These are phyloP conservation scores for Tritrichomonas foetus DNA, from an alignment of 208 protist genomes.

Conservation along the genomic window DNA sequence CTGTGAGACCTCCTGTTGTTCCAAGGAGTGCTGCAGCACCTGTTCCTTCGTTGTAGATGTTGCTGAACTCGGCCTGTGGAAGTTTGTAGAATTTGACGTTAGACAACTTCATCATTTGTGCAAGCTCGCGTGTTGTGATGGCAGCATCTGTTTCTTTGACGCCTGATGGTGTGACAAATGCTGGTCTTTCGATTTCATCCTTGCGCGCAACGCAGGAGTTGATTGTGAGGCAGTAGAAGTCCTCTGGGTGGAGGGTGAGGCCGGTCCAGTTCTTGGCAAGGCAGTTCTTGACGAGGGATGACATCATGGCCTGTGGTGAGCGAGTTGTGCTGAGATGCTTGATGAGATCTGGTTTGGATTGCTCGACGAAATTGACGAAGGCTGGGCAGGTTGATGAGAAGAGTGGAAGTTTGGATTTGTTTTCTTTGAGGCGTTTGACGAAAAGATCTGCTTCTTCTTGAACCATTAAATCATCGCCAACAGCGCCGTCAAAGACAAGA, in stretches of 20 bases:
- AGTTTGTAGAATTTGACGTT: not conserved
- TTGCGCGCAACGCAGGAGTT: not conserved
- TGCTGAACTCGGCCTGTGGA: not conserved
- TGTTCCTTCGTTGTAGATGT: not conserved
- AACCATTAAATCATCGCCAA: not conserved
- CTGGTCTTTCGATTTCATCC: not conserved
- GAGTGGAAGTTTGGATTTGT: conserved; percentile 47
- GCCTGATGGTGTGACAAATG: not conserved
- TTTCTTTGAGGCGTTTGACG: conserved; percentile 37
- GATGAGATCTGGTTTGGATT: conserved; percentile 53
- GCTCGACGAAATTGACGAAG: conserved; percentile 57
- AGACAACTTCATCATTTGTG: not conserved
- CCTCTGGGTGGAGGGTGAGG: too few species aligned
- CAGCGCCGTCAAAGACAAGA: not conserved
- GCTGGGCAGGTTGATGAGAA: conserved; percentile 56
- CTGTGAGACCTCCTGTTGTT: conserved; percentile 55
- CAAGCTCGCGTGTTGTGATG: not conserved
- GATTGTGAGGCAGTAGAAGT: not conserved
- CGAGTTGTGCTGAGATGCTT: conserved; percentile 52
- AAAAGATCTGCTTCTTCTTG: conserved; percentile 46
- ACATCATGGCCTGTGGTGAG: conserved; percentile 53
- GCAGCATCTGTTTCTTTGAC: not conserved
- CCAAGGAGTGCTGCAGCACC: not conserved
- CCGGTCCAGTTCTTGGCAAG: not conserved
- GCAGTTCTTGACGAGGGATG: conserved; percentile 51